Base-by-base conservation (phyloP, 306 rosid genomes). In the Trifolium dubium region DNA sequence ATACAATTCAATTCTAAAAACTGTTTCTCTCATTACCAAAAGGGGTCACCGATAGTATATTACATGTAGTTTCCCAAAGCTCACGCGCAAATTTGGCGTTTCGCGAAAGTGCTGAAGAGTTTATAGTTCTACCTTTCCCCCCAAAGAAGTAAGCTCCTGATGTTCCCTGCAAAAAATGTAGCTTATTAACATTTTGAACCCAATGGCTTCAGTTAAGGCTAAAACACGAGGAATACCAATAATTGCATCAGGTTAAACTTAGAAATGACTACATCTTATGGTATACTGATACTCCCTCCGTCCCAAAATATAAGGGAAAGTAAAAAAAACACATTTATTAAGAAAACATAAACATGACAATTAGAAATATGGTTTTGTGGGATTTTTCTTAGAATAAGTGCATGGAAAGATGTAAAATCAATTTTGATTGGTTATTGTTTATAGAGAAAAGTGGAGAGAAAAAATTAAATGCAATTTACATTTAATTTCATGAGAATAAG, bases 101-200 rank as follows among this genome's bases (percentile, higher is more conserved):
- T 63, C 55, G 70, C 8, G 92, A 87, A 60, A 79, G 88, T 60
- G 84, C 49, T 58, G 97, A 87, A 35, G 98, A 76, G 40, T 79
- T 75, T 32, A 89, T 64, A 8, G 85, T 86, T 77, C 92, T 75
- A 5, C 98, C 95, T 40, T 82, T 77, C 7, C 90, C 97, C 8
- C 98, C 96, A 55, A 89, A 94, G 67, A 85, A 87, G 81, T 88
- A 85, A 3, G 85, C 87, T 47, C 97, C 97, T 12, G 94, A 88
- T 69, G 84, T 67, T 79, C 90, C 94, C 97, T 91, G 88, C 46
- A 83, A 83, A 83, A 47, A 68, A 31, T 28, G 44, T 37, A 69
- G 46, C 72, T 59, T 67, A 58, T 58, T 32, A 69, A 28, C 59
- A 39, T 28, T 43, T 69, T 61, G 35, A 68, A 63, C 63, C 69